These are phyloP conservation scores for Tubosaeta sp. DNA, from an alignment of 768 basidiomycete species.

Conservation along the genomic window DNA sequence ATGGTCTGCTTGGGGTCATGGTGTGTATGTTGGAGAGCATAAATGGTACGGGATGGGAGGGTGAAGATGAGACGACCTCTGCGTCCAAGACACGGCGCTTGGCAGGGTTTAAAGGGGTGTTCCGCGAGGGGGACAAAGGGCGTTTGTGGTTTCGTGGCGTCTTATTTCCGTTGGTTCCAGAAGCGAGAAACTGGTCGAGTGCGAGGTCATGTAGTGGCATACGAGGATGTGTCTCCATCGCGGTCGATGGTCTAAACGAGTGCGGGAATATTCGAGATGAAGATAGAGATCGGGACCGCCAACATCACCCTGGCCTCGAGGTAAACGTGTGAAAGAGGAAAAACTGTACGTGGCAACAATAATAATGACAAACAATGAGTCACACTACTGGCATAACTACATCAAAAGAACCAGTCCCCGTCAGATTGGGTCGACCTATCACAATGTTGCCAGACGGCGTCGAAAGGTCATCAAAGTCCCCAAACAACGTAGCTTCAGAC, in stretches of 20 bases:
- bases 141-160: conserved; percentile 48
- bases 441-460: conserved; percentile 93
- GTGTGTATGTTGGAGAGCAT: conserved; percentile 14
- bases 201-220: conserved; percentile 57
- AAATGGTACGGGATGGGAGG: conserved; percentile 29
- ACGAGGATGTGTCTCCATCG: conserved; percentile 33
- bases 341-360: conserved; percentile 11
- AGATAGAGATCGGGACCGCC: conserved; percentile 21
- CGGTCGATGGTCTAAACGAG: conserved; percentile 1
- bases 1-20: conserved; percentile 33
- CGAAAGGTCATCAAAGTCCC: conserved; percentile 91
- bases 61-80: conserved; percentile 38
- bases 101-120: conserved; percentile 51
- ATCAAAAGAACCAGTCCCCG: conserved; percentile 96
- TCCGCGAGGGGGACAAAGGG: conserved; percentile 52
- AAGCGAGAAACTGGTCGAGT: conserved; percentile 49
- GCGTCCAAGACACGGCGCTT: conserved; percentile 64
- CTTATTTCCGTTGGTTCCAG: conserved; percentile 22
- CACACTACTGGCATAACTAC: conserved; percentile 54
- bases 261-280: conserved; percentile 2
- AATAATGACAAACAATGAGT: conserved; percentile 25
- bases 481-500: conserved; percentile 89
- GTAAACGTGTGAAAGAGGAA: conserved; percentile 6
- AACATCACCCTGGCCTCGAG: conserved; percentile 24
- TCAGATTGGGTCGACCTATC: conserved; percentile 76